These are phyloP conservation scores for Globisporangium paroecandrum DNA, from an alignment of 352 stramenopile species.

Conservation along the genomic window DNA sequence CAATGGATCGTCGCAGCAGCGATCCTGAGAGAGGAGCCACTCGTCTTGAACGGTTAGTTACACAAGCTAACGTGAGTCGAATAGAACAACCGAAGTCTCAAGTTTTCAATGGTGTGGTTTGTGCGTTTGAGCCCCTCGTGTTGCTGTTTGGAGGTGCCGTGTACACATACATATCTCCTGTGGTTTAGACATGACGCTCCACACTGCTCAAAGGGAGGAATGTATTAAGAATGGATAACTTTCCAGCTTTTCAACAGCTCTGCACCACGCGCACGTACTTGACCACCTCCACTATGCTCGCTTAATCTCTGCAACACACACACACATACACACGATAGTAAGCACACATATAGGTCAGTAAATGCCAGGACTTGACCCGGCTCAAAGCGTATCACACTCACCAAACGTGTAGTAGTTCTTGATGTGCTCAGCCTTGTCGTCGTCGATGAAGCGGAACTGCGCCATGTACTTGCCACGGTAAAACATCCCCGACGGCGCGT, in stretches of 20 bases:
- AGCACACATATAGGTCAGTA: neutral
- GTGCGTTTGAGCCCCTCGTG: too few relatives aligned
- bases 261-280: neutral
- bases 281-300: constrained; percentile 21
- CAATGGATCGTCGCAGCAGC: constrained; percentile 7
- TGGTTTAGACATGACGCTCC: too few relatives aligned
- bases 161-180: too few relatives aligned
- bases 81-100: neutral
- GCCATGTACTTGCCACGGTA: constrained; percentile 87
- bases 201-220: too few relatives aligned
- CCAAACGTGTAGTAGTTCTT: constrained; percentile 78
- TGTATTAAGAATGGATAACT: neutral
- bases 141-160: too few relatives aligned
- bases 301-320: constrained; percentile 50
- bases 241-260: neutral
- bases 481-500: constrained; percentile 82
- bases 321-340: neutral
- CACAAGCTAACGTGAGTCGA: neutral
- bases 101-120: neutral
- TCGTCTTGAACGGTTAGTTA: neutral
- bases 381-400: constrained; percentile 26
- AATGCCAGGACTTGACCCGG: neutral
- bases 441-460: constrained; percentile 67
- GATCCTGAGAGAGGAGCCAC: neutral
- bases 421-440: constrained; percentile 64